Percentiles rank a stretch among this genome's conserved stretches.
Conservation (phyloP, 2,329 filamentous ascomycete genomes). For the Mycosphaerella sp. region DNA sequence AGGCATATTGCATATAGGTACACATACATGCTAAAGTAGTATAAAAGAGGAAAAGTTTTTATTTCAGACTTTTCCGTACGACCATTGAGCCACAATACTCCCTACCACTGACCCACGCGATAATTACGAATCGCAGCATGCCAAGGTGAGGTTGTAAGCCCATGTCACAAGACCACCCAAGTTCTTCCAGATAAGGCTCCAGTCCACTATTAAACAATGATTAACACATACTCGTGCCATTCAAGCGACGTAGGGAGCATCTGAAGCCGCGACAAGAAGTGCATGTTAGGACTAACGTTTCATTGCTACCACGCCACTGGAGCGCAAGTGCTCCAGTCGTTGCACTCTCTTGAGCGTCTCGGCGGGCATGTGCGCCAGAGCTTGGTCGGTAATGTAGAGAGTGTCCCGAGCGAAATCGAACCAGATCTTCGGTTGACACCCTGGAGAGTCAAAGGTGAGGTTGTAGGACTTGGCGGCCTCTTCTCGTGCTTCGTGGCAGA, state of each 20-base stretch:
- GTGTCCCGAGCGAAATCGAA: slow-evolving; percentile 12
- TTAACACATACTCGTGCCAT: not conserved
- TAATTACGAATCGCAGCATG: not conserved
- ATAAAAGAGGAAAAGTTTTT: no score
- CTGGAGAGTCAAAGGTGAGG: slow-evolving; percentile 11
- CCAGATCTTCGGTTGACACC: slow-evolving; percentile 4
- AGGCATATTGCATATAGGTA: no score
- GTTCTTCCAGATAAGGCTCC: not conserved
- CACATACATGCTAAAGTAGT: no score
- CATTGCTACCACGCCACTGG: slow-evolving; percentile 13
- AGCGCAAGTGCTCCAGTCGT: slow-evolving; percentile 15
- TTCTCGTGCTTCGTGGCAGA: slow-evolving; percentile 16
- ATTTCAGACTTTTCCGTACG: no score
- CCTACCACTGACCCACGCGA: no score
- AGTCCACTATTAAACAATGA: not conserved
- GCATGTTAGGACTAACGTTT: slow-evolving; percentile 15
- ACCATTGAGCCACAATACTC: no score
- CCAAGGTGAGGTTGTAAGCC: not conserved
- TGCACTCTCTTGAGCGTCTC: not conserved
- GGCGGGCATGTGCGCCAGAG: slow-evolving; percentile 1
- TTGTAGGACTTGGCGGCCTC: slow-evolving; percentile 12
- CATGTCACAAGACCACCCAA: not conserved
- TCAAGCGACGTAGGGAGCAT: not conserved
- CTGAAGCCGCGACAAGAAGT: not conserved
- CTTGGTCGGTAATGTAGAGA: slow-evolving; percentile 16